Evolutionary conservation across 805 yeast genomes (phyloP).

Genomic region (Starmerella vaccinii): DNA sequence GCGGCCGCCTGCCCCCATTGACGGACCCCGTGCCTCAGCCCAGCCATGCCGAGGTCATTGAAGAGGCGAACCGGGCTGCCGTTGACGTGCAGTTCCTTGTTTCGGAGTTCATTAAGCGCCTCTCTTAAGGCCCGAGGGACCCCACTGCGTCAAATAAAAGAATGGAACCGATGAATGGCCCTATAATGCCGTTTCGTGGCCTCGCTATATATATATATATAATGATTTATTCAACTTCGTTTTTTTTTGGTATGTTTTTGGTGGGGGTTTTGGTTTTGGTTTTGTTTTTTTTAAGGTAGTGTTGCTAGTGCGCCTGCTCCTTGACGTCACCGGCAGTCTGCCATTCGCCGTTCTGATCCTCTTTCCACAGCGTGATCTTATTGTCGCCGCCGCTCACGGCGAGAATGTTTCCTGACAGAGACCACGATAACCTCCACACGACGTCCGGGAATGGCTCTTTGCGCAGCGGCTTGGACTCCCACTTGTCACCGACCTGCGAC

Average conservation of each 20-base stretch:
- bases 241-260: neutral
- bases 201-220: neutral
- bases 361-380: constrained; percentile 93
- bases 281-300: neutral
- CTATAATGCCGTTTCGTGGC: neutral
- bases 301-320: constrained; percentile 38
- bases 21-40: constrained; percentile 55
- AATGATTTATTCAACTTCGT: neutral
- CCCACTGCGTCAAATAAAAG: too few relatives aligned
- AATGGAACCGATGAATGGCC: too few relatives aligned
- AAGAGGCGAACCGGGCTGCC: constrained; percentile 70
- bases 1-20: constrained; percentile 20
- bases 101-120: constrained; percentile 19
- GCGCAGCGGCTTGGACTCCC: constrained; percentile 72
- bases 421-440: constrained; percentile 98
- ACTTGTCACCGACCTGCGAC: constrained; percentile 64
- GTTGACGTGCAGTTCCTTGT: constrained; percentile 65
- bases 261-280: neutral
- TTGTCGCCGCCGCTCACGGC: constrained; percentile 96
- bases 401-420: constrained; percentile 84
- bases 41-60: constrained; percentile 82
- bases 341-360: constrained; percentile 86
- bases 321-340: constrained; percentile 95
- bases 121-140: too few relatives aligned
- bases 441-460: constrained; percentile 88